Evolutionary conservation across 306 rosid genomes (phyloP).

Genomic region (Pueraria montana): DNA sequence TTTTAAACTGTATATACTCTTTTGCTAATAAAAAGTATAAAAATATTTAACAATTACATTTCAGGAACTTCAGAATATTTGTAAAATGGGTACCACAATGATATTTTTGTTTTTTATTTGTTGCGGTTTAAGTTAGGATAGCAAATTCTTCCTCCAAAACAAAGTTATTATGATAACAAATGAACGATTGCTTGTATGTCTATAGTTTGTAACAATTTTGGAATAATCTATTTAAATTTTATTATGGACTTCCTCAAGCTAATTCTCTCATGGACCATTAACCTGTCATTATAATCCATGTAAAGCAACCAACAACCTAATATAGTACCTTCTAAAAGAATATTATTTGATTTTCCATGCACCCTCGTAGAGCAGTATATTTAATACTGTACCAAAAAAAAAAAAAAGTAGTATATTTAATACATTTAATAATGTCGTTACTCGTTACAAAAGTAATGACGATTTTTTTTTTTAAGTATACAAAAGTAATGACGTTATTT

Average conservation of each 20-base stretch:
- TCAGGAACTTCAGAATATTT: neutral
- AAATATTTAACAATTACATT: neutral
- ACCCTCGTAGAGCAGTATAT: too few species aligned
- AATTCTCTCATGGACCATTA: constrained; percentile 1
- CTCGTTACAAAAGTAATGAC: too few species aligned
- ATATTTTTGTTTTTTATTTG: neutral
- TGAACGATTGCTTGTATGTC: neutral
- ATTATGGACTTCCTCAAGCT: neutral
- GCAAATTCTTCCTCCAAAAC: neutral
- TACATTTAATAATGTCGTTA: too few species aligned
- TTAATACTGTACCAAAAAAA: too few species aligned
- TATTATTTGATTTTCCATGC: too few species aligned
- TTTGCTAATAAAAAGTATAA: neutral
- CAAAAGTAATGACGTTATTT: too few species aligned
- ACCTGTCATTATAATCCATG: too few species aligned
- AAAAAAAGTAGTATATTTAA: too few species aligned
- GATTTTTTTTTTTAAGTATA: too few species aligned
- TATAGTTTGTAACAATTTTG: neutral
- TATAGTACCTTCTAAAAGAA: too few species aligned
- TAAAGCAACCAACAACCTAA: too few species aligned
- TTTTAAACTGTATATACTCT: neutral
- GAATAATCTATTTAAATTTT: neutral
- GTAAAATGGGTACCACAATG: constrained; percentile 6
- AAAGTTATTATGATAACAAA: neutral
- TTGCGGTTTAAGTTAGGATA: neutral